Base-by-base conservation (phyloP, 2,329 filamentous ascomycete genomes). In the Plenodomus tracheiphilus region DNA sequence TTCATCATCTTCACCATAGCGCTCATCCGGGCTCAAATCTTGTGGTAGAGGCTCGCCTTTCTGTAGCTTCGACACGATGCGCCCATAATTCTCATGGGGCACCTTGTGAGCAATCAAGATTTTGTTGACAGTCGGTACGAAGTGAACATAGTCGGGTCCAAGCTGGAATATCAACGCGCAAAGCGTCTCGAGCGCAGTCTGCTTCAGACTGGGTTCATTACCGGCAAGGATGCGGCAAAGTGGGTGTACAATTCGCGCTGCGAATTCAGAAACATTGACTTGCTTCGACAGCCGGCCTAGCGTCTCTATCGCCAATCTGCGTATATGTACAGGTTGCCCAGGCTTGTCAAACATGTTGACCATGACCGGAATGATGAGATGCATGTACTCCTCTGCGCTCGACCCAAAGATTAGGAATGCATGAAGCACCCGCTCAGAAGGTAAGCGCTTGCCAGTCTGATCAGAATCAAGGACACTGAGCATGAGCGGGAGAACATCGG, bases 361-460 rank as follows among this genome's bases (percentile, higher is more conserved):
- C 64, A 99, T 91, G 30, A 96, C 91, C 0, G 94, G 94, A 43
- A 99, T 90, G 59, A 99, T 97, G 43, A 99, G 80, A 70, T 99
- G 94, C 94, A 99, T 99, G 71, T 99, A 99, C 70, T 99, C 94
- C 70, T 99, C 94, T 10, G 89, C 89, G 65, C 92, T 97, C 0
- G 92, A 87, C 1, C 95, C 95, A 69, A 99, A 99, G 0, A 99
- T 89, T 21, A 99, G 77, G 72, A 99, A 96, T 0, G 93, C 92
- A 68, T 97, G 94, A 19, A 99, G 79, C 3, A 99, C 92, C 61
- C 88, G 87, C 69, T 97, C 91, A 0, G 92, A 96, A 2, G 91
- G 88, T 13, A 84, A 81, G n/a, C 91, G 83, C 64, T 90, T 88
- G 1, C 81, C 77, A 1, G 88, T 87, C 8, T 78, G 80, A 67